phyloP scores from a whole-genome alignment of 1,139 yeast species.

The Kazachstania sp. region DNA sequence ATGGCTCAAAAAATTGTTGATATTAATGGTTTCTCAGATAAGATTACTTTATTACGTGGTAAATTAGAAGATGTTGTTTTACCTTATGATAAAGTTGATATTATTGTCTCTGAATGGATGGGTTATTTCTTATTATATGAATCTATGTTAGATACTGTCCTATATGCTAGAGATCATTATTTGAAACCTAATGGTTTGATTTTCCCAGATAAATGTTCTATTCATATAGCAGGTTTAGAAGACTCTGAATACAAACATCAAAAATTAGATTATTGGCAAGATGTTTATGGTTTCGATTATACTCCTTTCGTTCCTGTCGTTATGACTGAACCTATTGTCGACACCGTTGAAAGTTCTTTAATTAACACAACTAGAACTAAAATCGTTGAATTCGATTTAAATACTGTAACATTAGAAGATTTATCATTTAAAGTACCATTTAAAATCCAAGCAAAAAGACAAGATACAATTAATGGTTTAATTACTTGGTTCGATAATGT shows the following conservation, averaged over 20 bases:
- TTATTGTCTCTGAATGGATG: conserved; percentile 98
- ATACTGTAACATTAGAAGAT: conserved; percentile 77
- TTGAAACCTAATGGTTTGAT: conserved; percentile 81
- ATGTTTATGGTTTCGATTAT: conserved; percentile 94
- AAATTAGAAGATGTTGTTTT: conserved; percentile 88
- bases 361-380: conserved; percentile 64
- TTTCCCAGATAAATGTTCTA: conserved; percentile 90
- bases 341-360: conserved; percentile 75
- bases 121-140: conserved; percentile 94
- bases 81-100: conserved; percentile 79
- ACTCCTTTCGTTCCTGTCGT: conserved; percentile 64
- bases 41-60: conserved; percentile 83
- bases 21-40: conserved; percentile 77
- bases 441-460: conserved; percentile 61
- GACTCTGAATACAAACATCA: conserved; percentile 91
- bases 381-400: conserved; percentile 77
- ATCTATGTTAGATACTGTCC: conserved; percentile 95
- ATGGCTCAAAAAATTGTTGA: conserved; percentile 85
- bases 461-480: conserved; percentile 79
- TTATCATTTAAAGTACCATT: conserved; percentile 66
- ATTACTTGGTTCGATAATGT: conserved; percentile 94
- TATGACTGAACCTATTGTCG: conserved; percentile 91
- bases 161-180: conserved; percentile 88
- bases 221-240: conserved; percentile 88
- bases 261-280: conserved; percentile 91